Evolutionary conservation across 2,329 filamentous ascomycete species (phyloP).

Genomic region (Hortaea sp.): DNA sequence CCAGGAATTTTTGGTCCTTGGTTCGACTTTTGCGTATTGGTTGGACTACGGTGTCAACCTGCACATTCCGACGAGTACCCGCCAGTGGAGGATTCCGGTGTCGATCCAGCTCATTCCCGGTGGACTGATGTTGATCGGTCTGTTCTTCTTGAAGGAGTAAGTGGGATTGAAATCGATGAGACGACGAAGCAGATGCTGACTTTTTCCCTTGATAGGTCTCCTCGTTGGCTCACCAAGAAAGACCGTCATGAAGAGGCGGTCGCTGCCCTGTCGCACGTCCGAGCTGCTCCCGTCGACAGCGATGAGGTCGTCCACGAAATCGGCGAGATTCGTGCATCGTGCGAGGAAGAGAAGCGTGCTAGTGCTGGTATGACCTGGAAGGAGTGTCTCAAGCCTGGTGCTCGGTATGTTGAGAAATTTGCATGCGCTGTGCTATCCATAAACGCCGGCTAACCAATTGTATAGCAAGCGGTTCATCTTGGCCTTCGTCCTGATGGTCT

Average conservation of each 20-base stretch:
- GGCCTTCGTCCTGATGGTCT: slow-evolving; percentile 35
- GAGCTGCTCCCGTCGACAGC: slow-evolving; percentile 27
- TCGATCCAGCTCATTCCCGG: slow-evolving; percentile 44
- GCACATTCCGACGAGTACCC: slow-evolving; percentile 33
- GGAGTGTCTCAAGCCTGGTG: slow-evolving; percentile 29
- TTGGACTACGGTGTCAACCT: slow-evolving; percentile 43
- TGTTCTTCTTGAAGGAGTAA: slow-evolving; percentile 41
- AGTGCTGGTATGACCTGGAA: slow-evolving; percentile 34
- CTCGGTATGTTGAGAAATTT: slow-evolving; percentile 24
- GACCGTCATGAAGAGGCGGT: slow-evolving; percentile 36
- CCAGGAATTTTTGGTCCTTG: slow-evolving; percentile 46
- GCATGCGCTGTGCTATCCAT: background rate
- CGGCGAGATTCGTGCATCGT: slow-evolving; percentile 32
- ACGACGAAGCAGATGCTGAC: too few relatives aligned
- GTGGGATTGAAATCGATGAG: too few relatives aligned
- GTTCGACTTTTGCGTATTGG: slow-evolving; percentile 43
- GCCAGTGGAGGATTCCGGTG: slow-evolving; percentile 46
- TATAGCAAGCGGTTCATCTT: slow-evolving; percentile 47
- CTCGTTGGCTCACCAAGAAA: slow-evolving; percentile 46
- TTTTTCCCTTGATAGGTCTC: slow-evolving; percentile 19
- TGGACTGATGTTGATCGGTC: slow-evolving; percentile 38
- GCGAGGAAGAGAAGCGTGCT: slow-evolving; percentile 31
- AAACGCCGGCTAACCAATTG: background rate
- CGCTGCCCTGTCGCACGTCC: slow-evolving; percentile 30
- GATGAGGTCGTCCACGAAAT: slow-evolving; percentile 30